Evolutionary conservation across 768 basidiomycete species (phyloP).

Genomic region (Termitomyces sp.): DNA sequence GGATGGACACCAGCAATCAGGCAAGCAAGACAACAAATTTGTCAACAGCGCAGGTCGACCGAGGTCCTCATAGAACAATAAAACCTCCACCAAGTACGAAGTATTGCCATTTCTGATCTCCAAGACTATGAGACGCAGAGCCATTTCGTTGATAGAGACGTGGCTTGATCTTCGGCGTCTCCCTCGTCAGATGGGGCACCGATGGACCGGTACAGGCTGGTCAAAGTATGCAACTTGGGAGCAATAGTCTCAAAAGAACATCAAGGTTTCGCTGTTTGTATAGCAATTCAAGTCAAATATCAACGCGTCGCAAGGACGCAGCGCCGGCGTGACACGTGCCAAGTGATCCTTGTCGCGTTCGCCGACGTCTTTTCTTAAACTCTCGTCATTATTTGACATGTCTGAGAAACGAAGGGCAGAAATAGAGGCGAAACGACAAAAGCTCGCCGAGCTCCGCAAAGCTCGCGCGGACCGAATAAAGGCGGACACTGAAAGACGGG

Average conservation of each 20-base stretch:
- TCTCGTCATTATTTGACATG: slow-evolving; percentile 18
- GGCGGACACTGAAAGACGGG: slow-evolving; percentile 42
- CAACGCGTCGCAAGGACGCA: neutral
- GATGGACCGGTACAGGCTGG: neutral
- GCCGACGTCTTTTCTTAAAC: too few relatives aligned
- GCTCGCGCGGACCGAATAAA: slow-evolving; percentile 69
- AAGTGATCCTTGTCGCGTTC: slow-evolving; percentile 6
- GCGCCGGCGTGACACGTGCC: neutral
- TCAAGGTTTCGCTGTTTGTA: neutral
- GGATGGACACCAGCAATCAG: neutral
- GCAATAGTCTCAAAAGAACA: neutral
- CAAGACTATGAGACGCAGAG: neutral
- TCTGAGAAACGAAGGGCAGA: slow-evolving; percentile 77
- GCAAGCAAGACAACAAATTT: neutral
- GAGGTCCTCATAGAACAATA: neutral
- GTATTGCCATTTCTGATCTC: neutral
- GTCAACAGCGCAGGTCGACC: neutral
- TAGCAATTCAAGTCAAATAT: neutral
- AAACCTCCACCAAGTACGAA: neutral
- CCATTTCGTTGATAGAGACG: neutral
- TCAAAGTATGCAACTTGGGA: neutral
- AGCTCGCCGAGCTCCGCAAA: slow-evolving; percentile 80
- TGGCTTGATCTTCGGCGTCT: neutral
- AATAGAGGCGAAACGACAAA: slow-evolving; percentile 86
- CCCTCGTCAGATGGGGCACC: neutral